Percentiles rank a stretch among this genome's conserved stretches.
phyloP scores from a whole-genome alignment of 768 basidiomycete species.

The Cubamyces lactineus region DNA sequence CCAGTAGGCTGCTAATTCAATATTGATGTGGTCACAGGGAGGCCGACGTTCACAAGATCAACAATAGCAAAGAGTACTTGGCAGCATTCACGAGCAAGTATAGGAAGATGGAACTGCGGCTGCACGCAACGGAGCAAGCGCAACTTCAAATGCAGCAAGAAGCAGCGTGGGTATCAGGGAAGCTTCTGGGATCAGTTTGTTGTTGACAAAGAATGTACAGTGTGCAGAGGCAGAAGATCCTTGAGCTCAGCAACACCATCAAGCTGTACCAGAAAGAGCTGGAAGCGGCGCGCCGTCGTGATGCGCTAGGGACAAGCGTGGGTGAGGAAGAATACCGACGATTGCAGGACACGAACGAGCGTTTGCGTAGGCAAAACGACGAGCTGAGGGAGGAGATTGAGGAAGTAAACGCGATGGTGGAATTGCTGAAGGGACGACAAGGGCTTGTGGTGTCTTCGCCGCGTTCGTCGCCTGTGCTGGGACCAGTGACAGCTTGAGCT shows the following conservation, averaged over 20 bases:
- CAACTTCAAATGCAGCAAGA: slow-evolving; percentile 58
- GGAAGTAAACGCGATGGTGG: slow-evolving; percentile 72
- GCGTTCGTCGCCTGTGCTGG: slow-evolving; percentile 40
- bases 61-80: slow-evolving; percentile 62
- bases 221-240: slow-evolving; percentile 60
- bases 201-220: slow-evolving; percentile 38
- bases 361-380: slow-evolving; percentile 60
- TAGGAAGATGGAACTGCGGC: slow-evolving; percentile 65
- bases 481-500: slow-evolving; percentile 20
- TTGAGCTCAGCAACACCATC: slow-evolving; percentile 61
- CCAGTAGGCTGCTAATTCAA: neutral
- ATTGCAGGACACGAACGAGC: slow-evolving; percentile 53
- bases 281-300: slow-evolving; percentile 34
- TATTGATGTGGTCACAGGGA: slow-evolving; percentile 52
- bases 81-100: slow-evolving; percentile 57
- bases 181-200: neutral
- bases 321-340: slow-evolving; percentile 43
- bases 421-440: slow-evolving; percentile 58
- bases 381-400: slow-evolving; percentile 59
- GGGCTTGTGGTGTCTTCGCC: slow-evolving; percentile 52
- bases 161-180: slow-evolving; percentile 52
- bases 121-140: slow-evolving; percentile 60
- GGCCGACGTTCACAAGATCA: slow-evolving; percentile 70
- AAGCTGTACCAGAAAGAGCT: slow-evolving; percentile 48
- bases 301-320: slow-evolving; percentile 11